Percentiles rank a stretch among this genome's conserved stretches.
These are phyloP conservation scores for Trichophyton mentagrophytes DNA, from an alignment of 2,329 filamentous ascomycete genomes.

Conservation along the genomic window DNA sequence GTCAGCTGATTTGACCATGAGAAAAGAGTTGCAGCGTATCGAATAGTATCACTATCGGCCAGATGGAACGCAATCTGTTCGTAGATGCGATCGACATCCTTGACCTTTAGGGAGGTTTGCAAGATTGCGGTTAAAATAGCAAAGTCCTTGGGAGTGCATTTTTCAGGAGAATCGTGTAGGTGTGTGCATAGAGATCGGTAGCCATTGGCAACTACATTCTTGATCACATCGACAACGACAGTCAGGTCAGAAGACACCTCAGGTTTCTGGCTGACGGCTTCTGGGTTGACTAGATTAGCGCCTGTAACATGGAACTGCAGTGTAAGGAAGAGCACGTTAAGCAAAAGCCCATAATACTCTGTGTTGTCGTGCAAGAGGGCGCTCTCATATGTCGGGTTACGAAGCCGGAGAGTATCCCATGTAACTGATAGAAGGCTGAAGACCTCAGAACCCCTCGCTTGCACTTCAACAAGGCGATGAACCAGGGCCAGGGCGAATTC, in stretches of 20 bases:
- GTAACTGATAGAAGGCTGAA: conserved; percentile 43
- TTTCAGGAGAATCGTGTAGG: conserved; percentile 59
- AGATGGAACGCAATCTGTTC: conserved; percentile 58
- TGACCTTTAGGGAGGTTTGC: conserved; percentile 68
- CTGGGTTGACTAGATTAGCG: conserved; percentile 23
- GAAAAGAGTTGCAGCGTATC: conserved; percentile 75
- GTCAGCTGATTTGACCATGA: conserved; percentile 84
- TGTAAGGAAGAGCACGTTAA: conserved; percentile 74
- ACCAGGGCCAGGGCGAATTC: conserved; percentile 72
- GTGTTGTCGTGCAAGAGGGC: conserved; percentile 45
- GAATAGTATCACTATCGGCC: conserved; percentile 53
- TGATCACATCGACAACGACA: conserved; percentile 65
- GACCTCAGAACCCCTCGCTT: conserved; percentile 39
- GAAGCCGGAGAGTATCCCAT: conserved; percentile 48
- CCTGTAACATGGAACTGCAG: conserved; percentile 43
- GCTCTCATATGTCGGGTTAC: conserved; percentile 46
- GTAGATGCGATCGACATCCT: conserved; percentile 59
- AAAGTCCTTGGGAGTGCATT: conserved; percentile 64
- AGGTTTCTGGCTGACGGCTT: conserved; percentile 25
- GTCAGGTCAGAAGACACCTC: conserved; percentile 36
- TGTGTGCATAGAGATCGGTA: conserved; percentile 70
- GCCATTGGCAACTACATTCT: conserved; percentile 64
- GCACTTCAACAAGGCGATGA: conserved; percentile 57
- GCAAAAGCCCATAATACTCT: conserved; percentile 66
- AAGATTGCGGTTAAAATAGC: conserved; percentile 77